Conservation (phyloP, 1,139 yeast genomes). For the Hemisphaericaspora subhashii region DNA sequence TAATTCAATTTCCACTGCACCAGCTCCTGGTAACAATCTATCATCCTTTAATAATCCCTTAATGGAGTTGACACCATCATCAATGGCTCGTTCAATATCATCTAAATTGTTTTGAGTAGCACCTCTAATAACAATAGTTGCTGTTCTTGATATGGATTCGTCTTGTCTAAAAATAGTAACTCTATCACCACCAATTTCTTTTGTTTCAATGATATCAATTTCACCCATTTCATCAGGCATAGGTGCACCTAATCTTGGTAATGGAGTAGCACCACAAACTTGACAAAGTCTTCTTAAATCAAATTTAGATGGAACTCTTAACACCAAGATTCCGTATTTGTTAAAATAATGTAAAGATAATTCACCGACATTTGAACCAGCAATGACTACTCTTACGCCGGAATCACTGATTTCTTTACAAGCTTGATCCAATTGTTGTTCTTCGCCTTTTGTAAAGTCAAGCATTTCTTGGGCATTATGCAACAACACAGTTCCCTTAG, state of each 20-base stretch:
- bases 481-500: slow-evolving; percentile 92
- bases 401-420: slow-evolving; percentile 81
- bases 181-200: slow-evolving; percentile 96
- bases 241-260: slow-evolving; percentile 94
- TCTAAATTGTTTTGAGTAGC: slow-evolving; percentile 96
- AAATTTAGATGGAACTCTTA: slow-evolving; percentile 90
- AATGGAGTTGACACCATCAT: slow-evolving; percentile 91
- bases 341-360: slow-evolving; percentile 90
- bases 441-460: slow-evolving; percentile 95
- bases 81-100: slow-evolving; percentile 95
- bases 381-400: slow-evolving; percentile 85
- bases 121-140: slow-evolving; percentile 92
- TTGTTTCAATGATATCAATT: slow-evolving; percentile 84
- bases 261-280: slow-evolving; percentile 96
- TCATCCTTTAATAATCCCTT: slow-evolving; percentile 83
- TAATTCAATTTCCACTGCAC: slow-evolving; percentile 91
- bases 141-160: slow-evolving; percentile 67
- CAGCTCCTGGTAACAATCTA: slow-evolving; percentile 91
- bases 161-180: slow-evolving; percentile 92
- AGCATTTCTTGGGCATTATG: slow-evolving; percentile 97
- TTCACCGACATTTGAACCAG: slow-evolving; percentile 93
- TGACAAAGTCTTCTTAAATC: slow-evolving; percentile 92
- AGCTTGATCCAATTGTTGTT: slow-evolving; percentile 84
- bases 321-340: slow-evolving; percentile 78
- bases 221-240: slow-evolving; percentile 91